Evolutionary conservation across 805 yeast species (phyloP).

Genomic region (Kuraishia borneana): DNA sequence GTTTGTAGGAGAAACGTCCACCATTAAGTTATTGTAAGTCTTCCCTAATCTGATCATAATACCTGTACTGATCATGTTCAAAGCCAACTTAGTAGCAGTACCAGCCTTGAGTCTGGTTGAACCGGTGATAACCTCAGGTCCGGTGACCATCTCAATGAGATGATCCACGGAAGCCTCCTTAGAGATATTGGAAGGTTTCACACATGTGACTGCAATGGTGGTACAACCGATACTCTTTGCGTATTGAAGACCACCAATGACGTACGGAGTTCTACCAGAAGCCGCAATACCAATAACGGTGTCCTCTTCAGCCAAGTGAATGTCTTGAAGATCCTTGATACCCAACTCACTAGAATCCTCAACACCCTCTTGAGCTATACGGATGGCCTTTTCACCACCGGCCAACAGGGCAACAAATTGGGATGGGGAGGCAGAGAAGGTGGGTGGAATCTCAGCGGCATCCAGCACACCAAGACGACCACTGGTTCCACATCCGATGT

Average conservation of each 20-base stretch:
- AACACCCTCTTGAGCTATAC: constrained; percentile 14
- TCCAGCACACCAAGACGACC: constrained; percentile 14
- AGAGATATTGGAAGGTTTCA: constrained; percentile 7
- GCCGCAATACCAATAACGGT: constrained; percentile 15
- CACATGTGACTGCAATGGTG: constrained; percentile 12
- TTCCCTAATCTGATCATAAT: constrained; percentile 13
- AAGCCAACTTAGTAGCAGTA: constrained; percentile 14
- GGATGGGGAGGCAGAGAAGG: constrained; percentile 12
- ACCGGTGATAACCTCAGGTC: constrained; percentile 14
- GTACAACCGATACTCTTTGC: constrained; percentile 10
- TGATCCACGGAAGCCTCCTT: constrained; percentile 6
- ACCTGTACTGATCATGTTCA: constrained; percentile 12
- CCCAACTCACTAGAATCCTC: constrained; percentile 12
- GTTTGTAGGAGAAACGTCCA: constrained; percentile 12
- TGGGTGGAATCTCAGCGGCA: constrained; percentile 16
- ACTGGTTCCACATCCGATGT: constrained; percentile 16
- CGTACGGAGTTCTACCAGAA: constrained; percentile 18
- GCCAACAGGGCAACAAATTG: constrained; percentile 14
- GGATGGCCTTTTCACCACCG: constrained; percentile 15
- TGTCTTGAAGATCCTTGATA: constrained; percentile 8
- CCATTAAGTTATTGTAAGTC: constrained; percentile 14
- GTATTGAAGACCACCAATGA: constrained; percentile 10
- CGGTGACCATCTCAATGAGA: constrained; percentile 9
- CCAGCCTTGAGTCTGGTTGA: constrained; percentile 14
- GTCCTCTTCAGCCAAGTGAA: constrained; percentile 8